Percentiles rank a stretch among this genome's conserved stretches.
Evolutionary conservation across 495 filamentous ascomycete species (phyloP).

Genomic region (Cudoniella acicularis): DNA sequence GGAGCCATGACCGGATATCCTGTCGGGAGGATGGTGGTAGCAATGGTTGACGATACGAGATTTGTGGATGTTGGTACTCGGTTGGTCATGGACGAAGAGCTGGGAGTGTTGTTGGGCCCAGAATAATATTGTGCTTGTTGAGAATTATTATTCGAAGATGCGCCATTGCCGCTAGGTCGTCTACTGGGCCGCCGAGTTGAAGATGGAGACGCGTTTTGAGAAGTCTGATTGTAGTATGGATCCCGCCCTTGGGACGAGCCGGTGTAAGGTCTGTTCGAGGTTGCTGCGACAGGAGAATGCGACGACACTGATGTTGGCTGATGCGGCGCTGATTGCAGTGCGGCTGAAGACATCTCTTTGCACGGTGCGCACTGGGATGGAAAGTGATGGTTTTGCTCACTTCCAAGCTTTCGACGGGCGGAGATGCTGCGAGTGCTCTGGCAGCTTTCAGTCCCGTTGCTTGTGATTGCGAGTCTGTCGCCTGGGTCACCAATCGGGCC

Average conservation of each 20-base stretch:
- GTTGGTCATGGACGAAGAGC: constrained; percentile 43
- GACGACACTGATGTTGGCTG: constrained; percentile 45
- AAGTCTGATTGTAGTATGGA: constrained; percentile 26
- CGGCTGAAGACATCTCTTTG: constrained; percentile 49
- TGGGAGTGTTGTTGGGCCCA: constrained; percentile 43
- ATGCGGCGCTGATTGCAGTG: constrained; percentile 51
- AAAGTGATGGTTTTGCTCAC: constrained; percentile 10
- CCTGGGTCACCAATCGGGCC: constrained; percentile 26
- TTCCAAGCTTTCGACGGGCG: not conserved
- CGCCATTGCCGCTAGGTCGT: constrained; percentile 51
- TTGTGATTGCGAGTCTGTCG: constrained; percentile 24
- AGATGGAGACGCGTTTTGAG: constrained; percentile 38
- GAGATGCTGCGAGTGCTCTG: not conserved
- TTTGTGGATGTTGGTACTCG: constrained; percentile 30
- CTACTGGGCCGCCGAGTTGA: constrained; percentile 40
- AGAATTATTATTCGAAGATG: constrained; percentile 30
- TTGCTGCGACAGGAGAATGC: constrained; percentile 40
- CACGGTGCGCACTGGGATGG: constrained; percentile 14
- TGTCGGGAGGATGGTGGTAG: constrained; percentile 35
- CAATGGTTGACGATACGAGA: constrained; percentile 33
- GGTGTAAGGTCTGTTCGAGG: constrained; percentile 44
- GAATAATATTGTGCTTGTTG: constrained; percentile 40
- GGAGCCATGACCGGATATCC: constrained; percentile 31
- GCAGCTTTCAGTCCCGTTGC: constrained; percentile 11
- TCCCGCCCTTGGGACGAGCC: constrained; percentile 32